These are phyloP conservation scores for Kalmusia sp. DNA, from an alignment of 2,329 filamentous ascomycete genomes.

Conservation along the genomic window DNA sequence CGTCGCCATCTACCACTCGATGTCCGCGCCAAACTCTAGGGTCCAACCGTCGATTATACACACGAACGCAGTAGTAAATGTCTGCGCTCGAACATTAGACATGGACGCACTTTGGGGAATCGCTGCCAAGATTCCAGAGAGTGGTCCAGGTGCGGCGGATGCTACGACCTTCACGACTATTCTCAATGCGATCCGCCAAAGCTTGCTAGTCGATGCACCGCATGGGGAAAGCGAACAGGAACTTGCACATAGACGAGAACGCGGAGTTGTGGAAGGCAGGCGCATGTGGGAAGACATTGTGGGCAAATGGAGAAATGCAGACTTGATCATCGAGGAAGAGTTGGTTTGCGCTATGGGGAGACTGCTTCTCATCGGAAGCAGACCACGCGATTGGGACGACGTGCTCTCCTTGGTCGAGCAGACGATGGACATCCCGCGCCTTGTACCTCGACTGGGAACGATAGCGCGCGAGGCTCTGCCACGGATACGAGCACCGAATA, in stretches of 20 bases:
- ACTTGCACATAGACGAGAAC: slow-evolving; percentile 38
- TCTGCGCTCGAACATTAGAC: slow-evolving; percentile 77
- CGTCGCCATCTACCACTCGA: slow-evolving; percentile 77
- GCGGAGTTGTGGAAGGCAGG: slow-evolving; percentile 70
- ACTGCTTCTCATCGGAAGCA: slow-evolving; percentile 70
- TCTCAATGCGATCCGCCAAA: slow-evolving; percentile 71
- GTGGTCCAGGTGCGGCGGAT: slow-evolving; percentile 69
- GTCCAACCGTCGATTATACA: slow-evolving; percentile 80
- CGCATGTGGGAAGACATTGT: slow-evolving; percentile 83
- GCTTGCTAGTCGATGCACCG: slow-evolving; percentile 31
- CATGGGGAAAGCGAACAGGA: slow-evolving; percentile 36
- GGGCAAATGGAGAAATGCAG: slow-evolving; percentile 74
- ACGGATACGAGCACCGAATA: slow-evolving; percentile 45
- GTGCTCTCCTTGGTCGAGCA: slow-evolving; percentile 80
- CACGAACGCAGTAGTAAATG: slow-evolving; percentile 84
- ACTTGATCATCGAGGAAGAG: slow-evolving; percentile 76
- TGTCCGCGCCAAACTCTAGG: slow-evolving; percentile 67
- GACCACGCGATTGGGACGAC: slow-evolving; percentile 70
- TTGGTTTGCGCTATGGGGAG: slow-evolving; percentile 83
- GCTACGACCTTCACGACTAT: slow-evolving; percentile 81
- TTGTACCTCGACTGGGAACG: slow-evolving; percentile 49
- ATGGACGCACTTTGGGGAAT: slow-evolving; percentile 83
- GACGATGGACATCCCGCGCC: slow-evolving; percentile 76
- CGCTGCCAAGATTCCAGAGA: slow-evolving; percentile 72
- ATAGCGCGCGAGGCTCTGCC: slow-evolving; percentile 32